Evolutionary conservation across 169 alveolate genomes (phyloP).

Genomic region (Theileria equi): DNA sequence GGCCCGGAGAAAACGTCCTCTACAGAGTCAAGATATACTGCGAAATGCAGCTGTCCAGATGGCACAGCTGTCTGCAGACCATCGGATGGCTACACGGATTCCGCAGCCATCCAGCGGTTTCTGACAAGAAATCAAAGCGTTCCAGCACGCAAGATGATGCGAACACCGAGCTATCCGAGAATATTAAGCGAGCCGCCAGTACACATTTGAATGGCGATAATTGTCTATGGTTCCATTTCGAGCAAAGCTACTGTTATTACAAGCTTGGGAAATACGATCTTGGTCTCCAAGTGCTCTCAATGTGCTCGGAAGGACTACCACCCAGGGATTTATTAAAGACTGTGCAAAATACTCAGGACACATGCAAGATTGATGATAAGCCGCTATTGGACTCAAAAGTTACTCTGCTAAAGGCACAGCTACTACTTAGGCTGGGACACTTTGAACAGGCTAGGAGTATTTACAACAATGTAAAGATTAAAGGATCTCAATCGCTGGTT

Average conservation of each 20-base stretch:
- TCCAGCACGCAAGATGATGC: background rate
- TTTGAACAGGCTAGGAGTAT: constrained; percentile 32
- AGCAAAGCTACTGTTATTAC: constrained; percentile 53
- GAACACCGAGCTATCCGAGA: background rate
- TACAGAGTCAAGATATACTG: constrained; percentile 55
- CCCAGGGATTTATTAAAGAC: constrained; percentile 25
- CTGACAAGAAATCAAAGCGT: constrained; percentile 1
- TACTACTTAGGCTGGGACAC: constrained; percentile 36
- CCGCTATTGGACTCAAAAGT: constrained; percentile 13
- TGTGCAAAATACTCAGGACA: background rate
- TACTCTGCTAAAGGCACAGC: constrained; percentile 48
- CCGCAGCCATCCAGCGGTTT: constrained; percentile 22
- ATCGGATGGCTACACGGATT: constrained; percentile 53
- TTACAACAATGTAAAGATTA: background rate
- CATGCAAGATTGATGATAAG: background rate
- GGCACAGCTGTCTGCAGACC: constrained; percentile 60
- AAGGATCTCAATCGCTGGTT: constrained; percentile 25
- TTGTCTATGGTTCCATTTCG: constrained; percentile 62
- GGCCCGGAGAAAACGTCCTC: constrained; percentile 35
- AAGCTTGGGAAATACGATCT: constrained; percentile 41
- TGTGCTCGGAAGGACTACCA: constrained; percentile 29
- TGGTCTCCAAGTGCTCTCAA: constrained; percentile 31
- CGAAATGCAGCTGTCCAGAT: constrained; percentile 52
- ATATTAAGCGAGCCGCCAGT: constrained; percentile 24
- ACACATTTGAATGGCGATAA: constrained; percentile 32